Base-by-base conservation (phyloP, 768 basidiomycete species). In the Lactarius psammicola region DNA sequence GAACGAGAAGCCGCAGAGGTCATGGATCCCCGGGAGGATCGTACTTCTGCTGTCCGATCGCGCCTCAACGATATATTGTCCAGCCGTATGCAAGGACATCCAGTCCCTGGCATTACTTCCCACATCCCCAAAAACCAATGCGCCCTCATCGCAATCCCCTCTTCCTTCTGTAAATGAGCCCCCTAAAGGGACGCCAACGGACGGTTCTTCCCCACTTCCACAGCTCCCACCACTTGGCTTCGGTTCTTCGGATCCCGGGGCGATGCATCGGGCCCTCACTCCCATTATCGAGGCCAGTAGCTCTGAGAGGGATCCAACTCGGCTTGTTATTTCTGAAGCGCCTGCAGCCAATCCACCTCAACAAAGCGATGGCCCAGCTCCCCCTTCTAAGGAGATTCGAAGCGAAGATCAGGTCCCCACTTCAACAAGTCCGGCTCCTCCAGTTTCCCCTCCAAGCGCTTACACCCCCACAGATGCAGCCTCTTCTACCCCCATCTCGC, bases 1-100 rank as follows among this genome's bases (percentile, higher is more conserved):
- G 91, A 94, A 64, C 86, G 94, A 60, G 93, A 94, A 69, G 76
- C 85, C 18, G 93, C 90, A 13, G 88, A 94, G 74, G 77, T 76
- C n/a, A 78, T 92, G 71, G 90, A 94, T 73, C 88, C 87, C 55
- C 80, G 88, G 60, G 86, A 90, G 59, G 89, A 92, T 69, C 83
- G 84, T n/a, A 92, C 91, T 7, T 88, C 91, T 4, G 77, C 79
- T 10, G 81, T 90, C 68, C 82, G 93, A 17, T 78, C 83, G 6
- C 80, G 83, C 64, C 79, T 94, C 61, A 79, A 87, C 66, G 80
- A 80, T 54, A 82, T 92, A 28, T 78, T 92, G 36, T 75, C 79
- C n/a, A 81, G 85, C 42, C 84, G 88, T 60, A 86, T 94, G 84
- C 81, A 80, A 40, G 79, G 76, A 55, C 3, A 11, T 36, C 70